A percentile compares a stretch with the other conserved stretches of the same genome.
Evolutionary conservation across 2,329 filamentous ascomycete genomes (phyloP).

Genomic region (Beauveria medogensis): DNA sequence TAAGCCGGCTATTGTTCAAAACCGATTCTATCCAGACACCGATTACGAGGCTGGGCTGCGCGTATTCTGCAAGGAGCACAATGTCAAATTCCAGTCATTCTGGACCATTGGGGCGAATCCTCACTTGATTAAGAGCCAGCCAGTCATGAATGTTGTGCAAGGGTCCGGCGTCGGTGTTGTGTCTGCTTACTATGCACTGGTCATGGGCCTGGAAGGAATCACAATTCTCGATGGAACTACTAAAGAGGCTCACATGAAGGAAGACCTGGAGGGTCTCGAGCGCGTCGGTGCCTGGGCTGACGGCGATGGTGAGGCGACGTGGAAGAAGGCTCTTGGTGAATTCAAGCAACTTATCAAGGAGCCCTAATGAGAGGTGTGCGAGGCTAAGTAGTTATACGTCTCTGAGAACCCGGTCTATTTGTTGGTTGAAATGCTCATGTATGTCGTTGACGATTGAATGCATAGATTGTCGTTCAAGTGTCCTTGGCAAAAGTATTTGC

Average conservation of each 20-base stretch:
- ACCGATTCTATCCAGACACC: constrained; percentile 58
- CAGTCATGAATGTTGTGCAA: constrained; percentile 42
- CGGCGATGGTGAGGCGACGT: constrained; percentile 35
- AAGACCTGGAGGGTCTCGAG: constrained; percentile 37
- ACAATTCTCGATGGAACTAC: constrained; percentile 40
- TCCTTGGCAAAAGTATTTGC: constrained; percentile 59
- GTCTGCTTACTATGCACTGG: constrained; percentile 39
- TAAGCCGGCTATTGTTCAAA: constrained; percentile 59
- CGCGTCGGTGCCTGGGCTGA: constrained; percentile 35
- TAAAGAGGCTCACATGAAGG: constrained; percentile 38
- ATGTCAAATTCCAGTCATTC: constrained; percentile 44
- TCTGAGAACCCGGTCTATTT: background rate
- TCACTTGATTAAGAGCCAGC: constrained; percentile 28
- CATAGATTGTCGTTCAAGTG: constrained; percentile 15
- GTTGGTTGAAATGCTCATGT: background rate
- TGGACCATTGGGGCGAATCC: constrained; percentile 45
- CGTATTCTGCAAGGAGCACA: constrained; percentile 33
- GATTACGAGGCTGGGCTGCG: constrained; percentile 54
- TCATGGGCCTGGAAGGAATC: constrained; percentile 37
- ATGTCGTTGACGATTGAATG: background rate
- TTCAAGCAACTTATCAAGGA: constrained; percentile 37
- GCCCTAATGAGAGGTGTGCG: background rate
- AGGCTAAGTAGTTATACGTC: background rate
- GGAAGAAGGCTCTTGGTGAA: constrained; percentile 36
- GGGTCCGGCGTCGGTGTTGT: constrained; percentile 27